Base-by-base conservation (phyloP, 2,329 filamentous ascomycete genomes). In the Fusarium sp. region DNA sequence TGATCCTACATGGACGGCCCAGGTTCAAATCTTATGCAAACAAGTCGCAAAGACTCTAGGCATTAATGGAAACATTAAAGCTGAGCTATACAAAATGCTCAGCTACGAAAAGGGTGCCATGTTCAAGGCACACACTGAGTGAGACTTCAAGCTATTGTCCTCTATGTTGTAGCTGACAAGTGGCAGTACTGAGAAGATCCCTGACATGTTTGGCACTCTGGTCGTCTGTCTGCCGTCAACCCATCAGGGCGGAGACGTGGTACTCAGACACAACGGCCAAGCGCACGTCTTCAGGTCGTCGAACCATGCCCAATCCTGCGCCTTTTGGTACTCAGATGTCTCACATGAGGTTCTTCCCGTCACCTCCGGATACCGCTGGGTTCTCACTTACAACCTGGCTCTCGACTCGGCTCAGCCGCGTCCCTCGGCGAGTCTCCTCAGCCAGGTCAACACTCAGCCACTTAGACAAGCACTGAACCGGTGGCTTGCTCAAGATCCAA, bases 321-420 rank as follows among this genome's bases (percentile, higher is more conserved):
- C 76, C 8, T 80, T 67, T 35, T 85, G 83, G 89, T 90, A 88
- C 76, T 85, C 86, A 0, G 87, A 90, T 65, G 87, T 90, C 1
- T 81, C 80, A 2, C 86, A 90, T 72, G 84, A 90, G 76, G 82
- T 89, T n/a, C 80, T 84, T 18, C 83, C 84, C 2, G 82, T 90
- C 3, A 82, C 72, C 0, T 84, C 83, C 0, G 88, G 88, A 4
- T 84, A 86, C 73, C 85, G 87, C 4, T 83, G 86, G 64, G 87
- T 88, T 11, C 72, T 91, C 13, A 88, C 85, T 0, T 91, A 89
- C 79, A 89, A 90, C 73, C 83, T 91, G 6, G 76, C 78, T 16
- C 65, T 80, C 20, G 67, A 76, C 6, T 64, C 37, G 6, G 33
- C 74, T 6, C 54, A 67, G 18, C 62, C 65, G 2, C 64, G 73